Evolutionary conservation across 257 asterid genomes (phyloP).

Genomic region (Nemophila menziesii): DNA sequence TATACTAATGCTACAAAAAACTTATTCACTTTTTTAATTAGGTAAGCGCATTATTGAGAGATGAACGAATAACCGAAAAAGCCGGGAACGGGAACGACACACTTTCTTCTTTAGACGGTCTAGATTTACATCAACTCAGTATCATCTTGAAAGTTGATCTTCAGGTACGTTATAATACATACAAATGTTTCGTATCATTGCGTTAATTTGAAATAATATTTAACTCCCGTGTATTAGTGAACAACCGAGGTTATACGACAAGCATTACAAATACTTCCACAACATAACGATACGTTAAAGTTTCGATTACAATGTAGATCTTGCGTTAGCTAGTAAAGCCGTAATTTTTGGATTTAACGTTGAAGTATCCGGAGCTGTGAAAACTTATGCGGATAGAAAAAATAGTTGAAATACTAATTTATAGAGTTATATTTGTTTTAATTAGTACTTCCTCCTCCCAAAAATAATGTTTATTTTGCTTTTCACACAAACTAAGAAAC

Average conservation of each 20-base stretch:
- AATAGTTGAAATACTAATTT: slow-evolving; percentile 71
- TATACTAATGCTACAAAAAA: slow-evolving; percentile 94
- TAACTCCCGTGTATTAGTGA: slow-evolving; percentile 36
- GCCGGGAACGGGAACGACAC: slow-evolving; percentile 95
- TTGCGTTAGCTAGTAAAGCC: slow-evolving; percentile 86
- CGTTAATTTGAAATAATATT: background rate
- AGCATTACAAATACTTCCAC: slow-evolving; percentile 95
- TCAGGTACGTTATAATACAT: no score
- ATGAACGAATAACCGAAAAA: slow-evolving; percentile 73
- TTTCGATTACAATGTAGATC: slow-evolving; percentile 89
- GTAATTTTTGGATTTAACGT: slow-evolving; percentile 85
- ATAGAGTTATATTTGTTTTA: slow-evolving; percentile 82
- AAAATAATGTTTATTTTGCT: no score
- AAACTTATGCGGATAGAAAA: slow-evolving; percentile 62
- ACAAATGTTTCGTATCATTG: no score
- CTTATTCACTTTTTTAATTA: slow-evolving; percentile 26
- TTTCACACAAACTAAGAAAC: no score
- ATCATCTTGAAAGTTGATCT: slow-evolving; percentile 86
- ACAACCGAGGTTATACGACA: slow-evolving; percentile 78
- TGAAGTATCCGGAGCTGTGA: slow-evolving; percentile 67
- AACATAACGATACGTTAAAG: slow-evolving; percentile 76
- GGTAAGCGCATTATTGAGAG: slow-evolving; percentile 81
- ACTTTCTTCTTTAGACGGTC: slow-evolving; percentile 80
- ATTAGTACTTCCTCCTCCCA: no score
- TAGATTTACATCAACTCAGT: slow-evolving; percentile 89